Evolutionary conservation across 139 green algal genomes (phyloP).

Genomic region (Zygnema circumcarinatum): DNA sequence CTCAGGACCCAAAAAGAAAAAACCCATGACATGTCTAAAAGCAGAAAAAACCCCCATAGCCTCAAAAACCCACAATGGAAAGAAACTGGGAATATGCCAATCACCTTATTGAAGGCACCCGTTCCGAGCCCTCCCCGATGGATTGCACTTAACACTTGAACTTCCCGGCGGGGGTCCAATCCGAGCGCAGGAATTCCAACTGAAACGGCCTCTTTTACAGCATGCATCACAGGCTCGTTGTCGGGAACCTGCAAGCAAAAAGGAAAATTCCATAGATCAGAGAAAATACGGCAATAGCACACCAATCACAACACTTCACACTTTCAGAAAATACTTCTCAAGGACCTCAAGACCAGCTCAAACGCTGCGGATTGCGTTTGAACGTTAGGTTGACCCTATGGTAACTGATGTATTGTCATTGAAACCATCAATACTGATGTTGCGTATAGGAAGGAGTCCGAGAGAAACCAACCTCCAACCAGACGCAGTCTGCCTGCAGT

Average conservation of each 20-base stretch:
- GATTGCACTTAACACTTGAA: slow-evolving; percentile 51
- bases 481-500: slow-evolving; percentile 32
- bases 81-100: neutral
- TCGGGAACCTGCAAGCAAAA: slow-evolving; percentile 1
- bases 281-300: neutral
- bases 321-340: too few species aligned
- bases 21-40: too few species aligned
- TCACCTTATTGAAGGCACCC: neutral
- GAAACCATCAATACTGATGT: neutral
- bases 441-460: too few species aligned
- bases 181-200: neutral
- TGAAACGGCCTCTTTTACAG: neutral
- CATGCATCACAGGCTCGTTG: neutral
- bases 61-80: neutral
- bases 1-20: neutral
- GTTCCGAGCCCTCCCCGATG: slow-evolving; percentile 45
- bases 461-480: slow-evolving; percentile 18
- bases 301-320: too few species aligned
- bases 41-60: too few species aligned
- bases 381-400: neutral
- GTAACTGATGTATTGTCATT: neutral
- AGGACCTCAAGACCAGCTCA: too few species aligned
- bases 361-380: too few species aligned
- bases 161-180: slow-evolving; percentile 2
- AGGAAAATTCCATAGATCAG: too few species aligned